Percentiles rank a stretch among this genome's conserved stretches.
Evolutionary conservation across 1,284 basidiomycete species (phyloP).

Genomic region (Inonotus obliquus): DNA sequence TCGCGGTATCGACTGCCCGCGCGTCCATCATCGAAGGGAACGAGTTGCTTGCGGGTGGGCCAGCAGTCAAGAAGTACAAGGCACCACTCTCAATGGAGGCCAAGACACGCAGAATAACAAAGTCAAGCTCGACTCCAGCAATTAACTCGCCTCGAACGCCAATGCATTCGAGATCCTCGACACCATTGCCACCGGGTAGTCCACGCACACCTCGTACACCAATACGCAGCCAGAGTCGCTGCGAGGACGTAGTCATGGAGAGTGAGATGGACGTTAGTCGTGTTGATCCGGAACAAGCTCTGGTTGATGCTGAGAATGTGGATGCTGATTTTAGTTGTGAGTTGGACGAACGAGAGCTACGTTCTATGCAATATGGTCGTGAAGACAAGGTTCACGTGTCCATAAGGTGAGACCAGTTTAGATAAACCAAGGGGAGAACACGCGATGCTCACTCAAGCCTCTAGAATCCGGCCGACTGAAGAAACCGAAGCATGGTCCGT

Average conservation of each 20-base stretch:
- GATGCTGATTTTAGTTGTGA: constrained; percentile 66
- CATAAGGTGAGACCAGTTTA: constrained; percentile 50
- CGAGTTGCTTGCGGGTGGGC: background rate
- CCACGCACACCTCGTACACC: constrained; percentile 16
- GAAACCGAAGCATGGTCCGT: constrained; percentile 53
- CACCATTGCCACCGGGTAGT: constrained; percentile 42
- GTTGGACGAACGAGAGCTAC: constrained; percentile 50
- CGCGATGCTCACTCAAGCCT: background rate
- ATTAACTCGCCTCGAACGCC: constrained; percentile 11
- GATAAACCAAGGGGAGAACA: too few species aligned
- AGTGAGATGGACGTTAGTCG: constrained; percentile 71
- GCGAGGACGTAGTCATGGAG: constrained; percentile 44
- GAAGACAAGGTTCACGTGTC: constrained; percentile 88
- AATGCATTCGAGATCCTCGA: constrained; percentile 24
- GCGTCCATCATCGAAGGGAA: background rate
- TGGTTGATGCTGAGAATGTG: constrained; percentile 68
- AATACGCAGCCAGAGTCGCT: constrained; percentile 26
- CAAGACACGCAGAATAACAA: constrained; percentile 34
- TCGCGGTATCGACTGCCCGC: background rate
- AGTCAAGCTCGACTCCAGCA: constrained; percentile 29
- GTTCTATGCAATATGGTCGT: constrained; percentile 46
- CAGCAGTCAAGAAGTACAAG: constrained; percentile 18
- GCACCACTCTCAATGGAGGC: constrained; percentile 53
- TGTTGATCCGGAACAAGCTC: constrained; percentile 68
- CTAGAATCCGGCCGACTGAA: constrained; percentile 65